Base-by-base conservation (phyloP, 1,139 yeast genomes). In the Scheffersomyces titani region DNA sequence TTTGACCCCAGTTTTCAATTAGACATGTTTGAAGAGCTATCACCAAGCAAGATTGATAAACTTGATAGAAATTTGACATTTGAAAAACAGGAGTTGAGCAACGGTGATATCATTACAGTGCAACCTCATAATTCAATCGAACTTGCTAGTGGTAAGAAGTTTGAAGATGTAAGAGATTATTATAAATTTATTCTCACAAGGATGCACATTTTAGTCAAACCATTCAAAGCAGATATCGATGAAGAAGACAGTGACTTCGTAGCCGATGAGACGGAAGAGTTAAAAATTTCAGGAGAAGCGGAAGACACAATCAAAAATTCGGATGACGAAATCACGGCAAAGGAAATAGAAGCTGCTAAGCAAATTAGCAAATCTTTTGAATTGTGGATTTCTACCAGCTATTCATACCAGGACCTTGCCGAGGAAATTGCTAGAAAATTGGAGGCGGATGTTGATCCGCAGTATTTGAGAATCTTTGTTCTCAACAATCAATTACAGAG, bases 21-120 rank as follows among this genome's bases (percentile, higher is more conserved):
- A 21, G 77, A 75, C 9, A 70, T 87, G 30, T 84, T 71, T 62
- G 98, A 93, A 71, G 98, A 93, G 65, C 75, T 91, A 47, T 85
- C 88, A 54, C 87, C 88, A 3, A 78, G 79, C 2, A 83, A 84
- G 67, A 79, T 91, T 53, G 90, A 88, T 48, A 68, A 69, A 3
- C 64, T 85, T 7, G 78, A 83, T 51, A 68, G 74, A 3, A 67
- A 71, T 5, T 71, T 75, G 49, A 76, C 89, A 0, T 84, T 89
- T 62, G 85, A 82, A 60, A 82, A 85, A 59, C 79, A 85, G 47
- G 98, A 92, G 67, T 72, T 93, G 47, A 81, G 82, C 19, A 87
- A 83, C 62, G 98, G 98, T 62, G 98, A 92, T 68, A 89, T 93
- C 21, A 71, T 93, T 18, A 79, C 90, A 36, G 82, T 89, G 54